A percentile compares a stretch with the other conserved stretches of the same genome.
phyloP scores from a whole-genome alignment of 495 filamentous ascomycete species.

The Aspergillus affinis region DNA sequence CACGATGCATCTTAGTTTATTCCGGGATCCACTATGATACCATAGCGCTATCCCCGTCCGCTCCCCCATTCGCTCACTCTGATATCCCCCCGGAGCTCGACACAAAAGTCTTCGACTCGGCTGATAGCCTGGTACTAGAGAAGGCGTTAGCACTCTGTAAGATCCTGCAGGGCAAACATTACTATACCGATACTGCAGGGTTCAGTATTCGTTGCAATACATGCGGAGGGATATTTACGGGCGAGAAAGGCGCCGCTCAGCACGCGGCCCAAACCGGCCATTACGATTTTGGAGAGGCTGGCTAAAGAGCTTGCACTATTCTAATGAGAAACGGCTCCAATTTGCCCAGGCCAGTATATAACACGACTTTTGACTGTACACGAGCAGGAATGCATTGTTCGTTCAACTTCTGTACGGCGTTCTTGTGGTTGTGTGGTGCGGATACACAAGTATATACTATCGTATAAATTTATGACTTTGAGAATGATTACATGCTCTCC shows the following conservation, averaged over 20 bases:
- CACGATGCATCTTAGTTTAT: conserved; percentile 82
- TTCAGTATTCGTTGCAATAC: conserved; percentile 81
- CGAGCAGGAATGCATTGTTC: background rate
- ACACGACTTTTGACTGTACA: background rate
- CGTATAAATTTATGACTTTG: too few relatives aligned
- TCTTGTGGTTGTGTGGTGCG: background rate
- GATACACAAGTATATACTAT: background rate
- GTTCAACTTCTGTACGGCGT: background rate
- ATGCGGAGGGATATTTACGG: conserved; percentile 70
- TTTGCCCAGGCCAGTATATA: background rate
- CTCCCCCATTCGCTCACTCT: conserved; percentile 55
- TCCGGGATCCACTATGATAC: conserved; percentile 95
- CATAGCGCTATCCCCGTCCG: conserved; percentile 71
- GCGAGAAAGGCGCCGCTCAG: conserved; percentile 66
- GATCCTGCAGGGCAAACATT: conserved; percentile 68
- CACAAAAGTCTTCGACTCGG: conserved; percentile 70
- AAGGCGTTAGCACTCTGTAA: conserved; percentile 71
- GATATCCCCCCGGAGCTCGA: conserved; percentile 69
- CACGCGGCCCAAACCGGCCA: conserved; percentile 70
- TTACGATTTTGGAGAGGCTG: conserved; percentile 68
- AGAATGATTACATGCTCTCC: too few relatives aligned
- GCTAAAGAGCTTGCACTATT: conserved; percentile 17
- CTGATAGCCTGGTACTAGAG: conserved; percentile 66
- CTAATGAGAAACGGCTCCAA: background rate
- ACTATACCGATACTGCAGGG: conserved; percentile 85